Conservation (phyloP, 306 rosid genomes). For the Rosa lucieae region DNA sequence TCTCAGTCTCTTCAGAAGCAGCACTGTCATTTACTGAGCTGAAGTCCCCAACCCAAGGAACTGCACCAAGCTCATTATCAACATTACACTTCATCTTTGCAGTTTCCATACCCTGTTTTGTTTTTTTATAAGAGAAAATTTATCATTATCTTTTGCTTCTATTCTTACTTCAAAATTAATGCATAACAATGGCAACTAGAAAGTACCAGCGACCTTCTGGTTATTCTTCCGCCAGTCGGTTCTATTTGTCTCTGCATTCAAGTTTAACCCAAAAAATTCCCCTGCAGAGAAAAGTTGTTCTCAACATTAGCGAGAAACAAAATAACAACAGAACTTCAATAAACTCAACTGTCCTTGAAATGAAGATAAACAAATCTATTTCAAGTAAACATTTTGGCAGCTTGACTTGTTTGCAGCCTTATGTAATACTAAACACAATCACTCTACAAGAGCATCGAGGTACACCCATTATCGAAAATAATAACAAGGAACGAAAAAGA, state of each 20-base stretch:
- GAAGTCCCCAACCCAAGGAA: conserved; percentile 62
- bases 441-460: too few relatives aligned
- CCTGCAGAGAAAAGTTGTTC: conserved; percentile 34
- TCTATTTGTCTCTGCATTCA: conserved; percentile 36
- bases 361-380: not conserved
- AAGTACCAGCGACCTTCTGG: conserved; percentile 88
- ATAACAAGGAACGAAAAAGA: too few relatives aligned
- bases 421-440: too few relatives aligned
- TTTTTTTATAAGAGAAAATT: conserved; percentile 26
- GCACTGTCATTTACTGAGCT: conserved; percentile 48
- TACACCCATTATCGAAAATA: not conserved
- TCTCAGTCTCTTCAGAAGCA: conserved; percentile 34
- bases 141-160: conserved; percentile 23
- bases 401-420: too few relatives aligned
- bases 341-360: not conserved
- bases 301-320: not conserved
- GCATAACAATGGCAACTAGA: conserved; percentile 38
- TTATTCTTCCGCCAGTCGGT: conserved; percentile 47
- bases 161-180: conserved; percentile 23
- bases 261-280: conserved; percentile 40
- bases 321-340: not conserved
- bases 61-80: conserved; percentile 41
- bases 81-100: conserved; percentile 50
- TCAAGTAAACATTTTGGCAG: not conserved
- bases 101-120: conserved; percentile 46